Evolutionary conservation across 2,329 filamentous ascomycete genomes (phyloP).

Genomic region (Penicillium sp.): DNA sequence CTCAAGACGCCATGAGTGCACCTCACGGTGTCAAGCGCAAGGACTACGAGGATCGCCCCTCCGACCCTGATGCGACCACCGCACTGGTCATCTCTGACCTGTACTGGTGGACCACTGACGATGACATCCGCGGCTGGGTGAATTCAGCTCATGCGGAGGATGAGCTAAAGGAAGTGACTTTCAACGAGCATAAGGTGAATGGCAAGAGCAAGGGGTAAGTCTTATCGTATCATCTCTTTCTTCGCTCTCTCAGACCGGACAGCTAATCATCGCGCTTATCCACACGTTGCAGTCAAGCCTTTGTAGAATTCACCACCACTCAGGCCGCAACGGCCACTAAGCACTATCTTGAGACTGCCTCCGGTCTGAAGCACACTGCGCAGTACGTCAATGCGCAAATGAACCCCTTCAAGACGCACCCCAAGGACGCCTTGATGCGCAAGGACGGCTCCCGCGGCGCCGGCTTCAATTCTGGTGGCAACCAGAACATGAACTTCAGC

Average conservation of each 20-base stretch:
- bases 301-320: slow-evolving; percentile 79
- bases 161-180: slow-evolving; percentile 89
- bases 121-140: slow-evolving; percentile 88
- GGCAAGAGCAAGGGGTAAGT: slow-evolving; percentile 95
- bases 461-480: slow-evolving; percentile 46
- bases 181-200: slow-evolving; percentile 98
- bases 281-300: slow-evolving; percentile 64
- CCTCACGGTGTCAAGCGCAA: slow-evolving; percentile 67
- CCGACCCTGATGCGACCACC: slow-evolving; percentile 64
- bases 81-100: slow-evolving; percentile 87
- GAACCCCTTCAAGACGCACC: slow-evolving; percentile 89
- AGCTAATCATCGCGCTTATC: neutral
- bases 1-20: slow-evolving; percentile 36
- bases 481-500: slow-evolving; percentile 40
- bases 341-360: slow-evolving; percentile 71
- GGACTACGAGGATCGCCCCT: slow-evolving; percentile 58
- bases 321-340: slow-evolving; percentile 87
- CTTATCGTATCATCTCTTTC: neutral
- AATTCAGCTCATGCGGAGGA: slow-evolving; percentile 78
- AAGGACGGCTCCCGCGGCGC: slow-evolving; percentile 65
- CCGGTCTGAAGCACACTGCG: slow-evolving; percentile 68
- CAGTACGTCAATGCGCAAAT: slow-evolving; percentile 74
- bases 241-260: neutral
- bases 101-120: slow-evolving; percentile 96
- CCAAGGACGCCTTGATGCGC: slow-evolving; percentile 80